A percentile compares a stretch with the other conserved stretches of the same genome.
phyloP scores from a whole-genome alignment of 768 basidiomycete genomes.

The Cantharellus anzutake region DNA sequence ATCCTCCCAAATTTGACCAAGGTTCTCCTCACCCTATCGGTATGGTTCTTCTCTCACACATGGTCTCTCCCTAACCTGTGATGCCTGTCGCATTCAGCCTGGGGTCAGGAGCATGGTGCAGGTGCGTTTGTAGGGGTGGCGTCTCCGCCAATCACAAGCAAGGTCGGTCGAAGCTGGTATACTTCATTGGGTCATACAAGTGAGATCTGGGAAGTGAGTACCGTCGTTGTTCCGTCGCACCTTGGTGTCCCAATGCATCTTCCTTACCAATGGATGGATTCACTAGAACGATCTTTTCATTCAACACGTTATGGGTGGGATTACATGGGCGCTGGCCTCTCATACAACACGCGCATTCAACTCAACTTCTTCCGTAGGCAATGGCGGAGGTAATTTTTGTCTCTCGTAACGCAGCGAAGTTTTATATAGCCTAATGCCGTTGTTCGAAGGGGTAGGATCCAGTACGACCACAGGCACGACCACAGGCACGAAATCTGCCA shows the following conservation, averaged over 20 bases:
- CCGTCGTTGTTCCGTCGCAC: slow-evolving; percentile 9
- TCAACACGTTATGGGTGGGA: slow-evolving; percentile 57
- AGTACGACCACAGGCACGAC: too few relatives aligned
- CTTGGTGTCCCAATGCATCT: not conserved
- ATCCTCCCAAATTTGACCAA: not conserved
- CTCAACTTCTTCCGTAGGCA: not conserved
- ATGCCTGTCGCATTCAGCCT: slow-evolving; percentile 29
- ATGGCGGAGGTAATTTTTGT: not conserved
- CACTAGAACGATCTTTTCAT: slow-evolving; percentile 40
- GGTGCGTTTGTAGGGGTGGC: slow-evolving; percentile 31
- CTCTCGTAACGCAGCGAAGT: too few relatives aligned
- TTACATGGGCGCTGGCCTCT: slow-evolving; percentile 51
- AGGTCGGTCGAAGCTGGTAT: slow-evolving; percentile 57
- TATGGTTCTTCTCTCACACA: slow-evolving; percentile 9
- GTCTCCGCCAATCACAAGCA: slow-evolving; percentile 14
- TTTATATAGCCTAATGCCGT: too few relatives aligned
- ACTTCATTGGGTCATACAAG: slow-evolving; percentile 64
- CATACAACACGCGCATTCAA: slow-evolving; percentile 10
- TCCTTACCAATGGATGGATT: not conserved
- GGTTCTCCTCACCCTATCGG: slow-evolving; percentile 37
- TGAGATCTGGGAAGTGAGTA: slow-evolving; percentile 49
- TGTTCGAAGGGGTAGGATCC: too few relatives aligned
- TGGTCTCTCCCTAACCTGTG: too few relatives aligned
- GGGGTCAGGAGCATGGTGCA: slow-evolving; percentile 63
- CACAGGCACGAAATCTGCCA: too few relatives aligned